Conservation (phyloP, 2,329 filamentous ascomycete genomes). For the Erysiphe pulchra region DNA sequence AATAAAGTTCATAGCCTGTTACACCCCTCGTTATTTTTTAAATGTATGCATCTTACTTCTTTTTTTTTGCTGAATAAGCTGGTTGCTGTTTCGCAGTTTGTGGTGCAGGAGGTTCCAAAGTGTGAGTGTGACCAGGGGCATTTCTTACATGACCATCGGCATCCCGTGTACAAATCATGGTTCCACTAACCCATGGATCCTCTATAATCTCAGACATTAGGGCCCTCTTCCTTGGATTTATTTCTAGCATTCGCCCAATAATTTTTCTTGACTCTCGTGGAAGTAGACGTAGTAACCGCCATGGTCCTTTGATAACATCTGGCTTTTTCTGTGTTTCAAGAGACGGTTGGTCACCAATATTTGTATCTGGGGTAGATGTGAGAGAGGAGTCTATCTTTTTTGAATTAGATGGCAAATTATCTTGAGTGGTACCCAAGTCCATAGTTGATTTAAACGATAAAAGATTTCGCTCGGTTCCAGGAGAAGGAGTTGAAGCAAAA, state of each 20-base stretch:
- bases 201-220: constrained; percentile 65
- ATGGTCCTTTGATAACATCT: constrained; percentile 74
- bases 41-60: too few species aligned
- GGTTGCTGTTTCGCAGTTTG: background rate
- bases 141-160: constrained; percentile 45
- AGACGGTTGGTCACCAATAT: background rate
- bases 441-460: constrained; percentile 9
- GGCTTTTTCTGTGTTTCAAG: constrained; percentile 22
- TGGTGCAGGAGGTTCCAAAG: constrained; percentile 45
- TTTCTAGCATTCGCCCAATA: constrained; percentile 74
- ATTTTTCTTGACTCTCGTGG: constrained; percentile 78
- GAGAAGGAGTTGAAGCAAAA: constrained; percentile 65
- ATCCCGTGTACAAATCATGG: constrained; percentile 67
- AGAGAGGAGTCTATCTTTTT: background rate
- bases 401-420: background rate
- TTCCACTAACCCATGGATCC: constrained; percentile 75
- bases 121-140: constrained; percentile 57
- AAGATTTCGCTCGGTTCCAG: constrained; percentile 22
- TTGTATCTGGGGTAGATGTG: background rate
- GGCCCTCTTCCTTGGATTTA: constrained; percentile 62
- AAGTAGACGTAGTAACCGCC: constrained; percentile 65
- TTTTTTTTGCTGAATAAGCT: background rate
- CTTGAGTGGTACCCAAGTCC: constrained; percentile 5
- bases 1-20: too few species aligned
- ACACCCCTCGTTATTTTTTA: too few species aligned